These are phyloP conservation scores for Beauveria asiatica DNA, from an alignment of 2,329 filamentous ascomycete genomes.

Conservation along the genomic window DNA sequence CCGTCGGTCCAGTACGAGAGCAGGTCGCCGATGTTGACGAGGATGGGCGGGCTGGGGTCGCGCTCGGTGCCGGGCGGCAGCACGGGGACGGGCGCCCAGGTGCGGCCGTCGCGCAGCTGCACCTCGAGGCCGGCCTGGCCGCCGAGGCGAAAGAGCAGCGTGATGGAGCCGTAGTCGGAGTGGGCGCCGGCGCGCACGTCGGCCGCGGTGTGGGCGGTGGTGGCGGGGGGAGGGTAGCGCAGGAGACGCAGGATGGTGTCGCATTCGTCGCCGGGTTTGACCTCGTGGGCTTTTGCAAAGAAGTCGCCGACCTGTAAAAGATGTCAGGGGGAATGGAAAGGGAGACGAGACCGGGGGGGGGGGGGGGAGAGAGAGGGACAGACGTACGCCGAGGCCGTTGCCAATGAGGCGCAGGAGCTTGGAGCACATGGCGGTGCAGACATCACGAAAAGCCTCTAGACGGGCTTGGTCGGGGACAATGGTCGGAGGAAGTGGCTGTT, in stretches of 20 bases:
- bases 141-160: slow-evolving; percentile 74
- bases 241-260: slow-evolving; percentile 61
- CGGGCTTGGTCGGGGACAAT: slow-evolving; percentile 51
- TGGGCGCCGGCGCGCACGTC: slow-evolving; percentile 87
- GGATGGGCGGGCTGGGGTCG: slow-evolving; percentile 60
- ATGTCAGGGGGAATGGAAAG: background rate
- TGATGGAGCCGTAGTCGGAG: slow-evolving; percentile 71
- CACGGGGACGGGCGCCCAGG: slow-evolving; percentile 60
- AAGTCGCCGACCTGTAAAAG: slow-evolving; percentile 36
- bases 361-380: slow-evolving; percentile 5
- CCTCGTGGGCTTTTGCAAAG: slow-evolving; percentile 45
- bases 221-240: slow-evolving; percentile 53
- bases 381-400: slow-evolving; percentile 57
- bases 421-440: slow-evolving; percentile 65
- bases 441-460: slow-evolving; percentile 57
- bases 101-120: slow-evolving; percentile 41
- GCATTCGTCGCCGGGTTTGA: slow-evolving; percentile 33
- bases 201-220: slow-evolving; percentile 33
- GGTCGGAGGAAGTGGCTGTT: slow-evolving; percentile 66
- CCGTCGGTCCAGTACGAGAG: slow-evolving; percentile 86
- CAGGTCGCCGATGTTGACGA: slow-evolving; percentile 67
- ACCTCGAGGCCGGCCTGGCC: slow-evolving; percentile 86
- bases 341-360: background rate
- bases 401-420: slow-evolving; percentile 70
- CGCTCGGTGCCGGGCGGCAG: slow-evolving; percentile 50